Percentiles rank a stretch among this genome's conserved stretches.
These are phyloP conservation scores for Neurospora sublineolata DNA, from an alignment of 495 filamentous ascomycete species.

Conservation along the genomic window DNA sequence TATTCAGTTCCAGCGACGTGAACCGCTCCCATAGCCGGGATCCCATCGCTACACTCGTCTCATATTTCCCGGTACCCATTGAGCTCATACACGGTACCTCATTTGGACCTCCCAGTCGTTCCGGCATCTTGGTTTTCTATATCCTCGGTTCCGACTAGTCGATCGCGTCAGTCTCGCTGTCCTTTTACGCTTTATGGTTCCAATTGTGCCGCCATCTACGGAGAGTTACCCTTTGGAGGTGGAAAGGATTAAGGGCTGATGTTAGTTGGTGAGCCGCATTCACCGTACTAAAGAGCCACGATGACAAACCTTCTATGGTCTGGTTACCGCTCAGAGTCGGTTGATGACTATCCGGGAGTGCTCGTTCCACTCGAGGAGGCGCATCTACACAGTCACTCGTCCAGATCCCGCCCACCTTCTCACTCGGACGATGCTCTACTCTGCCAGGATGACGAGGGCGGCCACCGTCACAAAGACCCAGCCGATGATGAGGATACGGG, in stretches of 20 bases:
- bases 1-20: background rate
- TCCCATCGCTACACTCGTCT: background rate
- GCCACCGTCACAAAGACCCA: slow-evolving; percentile 18
- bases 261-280: background rate
- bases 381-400: slow-evolving; percentile 35
- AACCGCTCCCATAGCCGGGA: background rate
- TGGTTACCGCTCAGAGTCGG: slow-evolving; percentile 23
- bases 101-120: background rate
- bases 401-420: slow-evolving; percentile 20
- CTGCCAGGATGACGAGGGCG: slow-evolving; percentile 9
- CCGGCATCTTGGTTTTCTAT: background rate
- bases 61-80: background rate
- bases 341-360: slow-evolving; percentile 32
- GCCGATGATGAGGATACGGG: slow-evolving; percentile 26
- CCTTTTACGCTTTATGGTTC: background rate
- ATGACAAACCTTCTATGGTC: slow-evolving; percentile 2
- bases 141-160: background rate
- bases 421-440: slow-evolving; percentile 22
- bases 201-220: background rate
- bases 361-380: slow-evolving; percentile 38
- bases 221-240: background rate
- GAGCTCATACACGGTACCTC: background rate
- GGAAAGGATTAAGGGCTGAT: background rate
- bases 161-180: background rate
- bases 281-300: background rate